These are phyloP conservation scores for Aspergillus biplanus DNA, from an alignment of 495 filamentous ascomycete species.

Conservation along the genomic window DNA sequence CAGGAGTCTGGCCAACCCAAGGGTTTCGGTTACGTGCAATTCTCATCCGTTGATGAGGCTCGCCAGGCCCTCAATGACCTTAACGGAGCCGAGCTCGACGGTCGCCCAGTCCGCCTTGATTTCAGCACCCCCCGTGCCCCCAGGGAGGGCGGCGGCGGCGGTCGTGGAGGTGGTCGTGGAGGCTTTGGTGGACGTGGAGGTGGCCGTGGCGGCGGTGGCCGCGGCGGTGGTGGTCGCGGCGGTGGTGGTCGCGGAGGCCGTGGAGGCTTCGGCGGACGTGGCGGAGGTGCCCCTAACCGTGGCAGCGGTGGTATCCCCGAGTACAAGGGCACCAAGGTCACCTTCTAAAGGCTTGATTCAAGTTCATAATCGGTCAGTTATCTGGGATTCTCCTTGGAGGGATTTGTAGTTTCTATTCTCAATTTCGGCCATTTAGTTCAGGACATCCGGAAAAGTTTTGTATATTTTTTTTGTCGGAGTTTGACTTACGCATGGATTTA, in stretches of 20 bases:
- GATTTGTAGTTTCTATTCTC: slow-evolving; percentile 7
- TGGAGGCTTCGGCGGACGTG: slow-evolving; percentile 57
- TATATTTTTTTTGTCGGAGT: slow-evolving; percentile 8
- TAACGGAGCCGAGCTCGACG: slow-evolving; percentile 74
- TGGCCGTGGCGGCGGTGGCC: slow-evolving; percentile 46
- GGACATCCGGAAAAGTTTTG: slow-evolving; percentile 19
- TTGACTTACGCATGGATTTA: slow-evolving; percentile 3
- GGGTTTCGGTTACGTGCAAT: slow-evolving; percentile 94
- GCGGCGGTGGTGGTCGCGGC: slow-evolving; percentile 53
- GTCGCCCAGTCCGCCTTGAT: slow-evolving; percentile 85
- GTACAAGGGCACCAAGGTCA: slow-evolving; percentile 91
- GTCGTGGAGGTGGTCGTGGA: slow-evolving; percentile 55
- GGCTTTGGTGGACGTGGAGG: slow-evolving; percentile 58
- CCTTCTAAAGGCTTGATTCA: slow-evolving; percentile 64
- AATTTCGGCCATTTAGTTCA: slow-evolving; percentile 5
- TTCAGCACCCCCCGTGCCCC: slow-evolving; percentile 79
- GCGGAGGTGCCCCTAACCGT: slow-evolving; percentile 54
- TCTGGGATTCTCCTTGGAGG: slow-evolving; percentile 22
- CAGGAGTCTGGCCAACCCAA: slow-evolving; percentile 83
- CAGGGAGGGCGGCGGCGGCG: slow-evolving; percentile 55
- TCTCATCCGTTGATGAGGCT: slow-evolving; percentile 82
- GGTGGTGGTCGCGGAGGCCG: slow-evolving; percentile 57
- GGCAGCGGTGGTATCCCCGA: slow-evolving; percentile 78
- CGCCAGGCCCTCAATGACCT: slow-evolving; percentile 73
- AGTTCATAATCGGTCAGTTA: slow-evolving; percentile 17